Evolutionary conservation across 371 early-diverging fungal species (phyloP), one percentile per base, ranked within the genome.

Genomic region (Syncephalastrum contaminatum): DNA sequence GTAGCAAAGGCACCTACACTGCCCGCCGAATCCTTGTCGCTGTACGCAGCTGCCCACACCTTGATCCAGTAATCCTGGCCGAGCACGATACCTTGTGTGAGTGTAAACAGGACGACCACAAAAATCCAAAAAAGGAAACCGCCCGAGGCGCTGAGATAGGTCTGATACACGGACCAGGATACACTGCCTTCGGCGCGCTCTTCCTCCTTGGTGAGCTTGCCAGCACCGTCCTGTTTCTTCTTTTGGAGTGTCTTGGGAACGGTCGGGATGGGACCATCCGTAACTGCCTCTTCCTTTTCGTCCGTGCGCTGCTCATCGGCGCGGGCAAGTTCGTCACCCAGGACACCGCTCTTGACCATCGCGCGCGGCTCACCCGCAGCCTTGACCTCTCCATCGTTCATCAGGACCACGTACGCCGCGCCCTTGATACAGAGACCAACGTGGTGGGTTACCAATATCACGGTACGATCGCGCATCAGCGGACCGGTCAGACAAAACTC

Each of bases 361-460:
- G 73, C 72, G 10, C 60, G 41, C 0, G 80, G 83, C 2, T 66
- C 60, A 25, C 92, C 92, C 41, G 75, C 80, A 6, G 69, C 75
- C 10, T 66, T 72, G 42, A 93, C 82, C 4, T 62, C 53, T n/a
- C 94, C 93, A 18, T 85, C 79, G 12, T 80, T 64, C 64, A 95
- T 56, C 19, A 87, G 83, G 19, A 88, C 89, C n/a, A 93, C 76
- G 58, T 84, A 83, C 27, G 78, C 79, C 21, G 88, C 87, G 51
- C 82, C 80, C 13, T 82, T 80, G 30, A 95, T 65, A 48, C 91
- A 88, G 48, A 90, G 78, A 6, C 82, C 72, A 5, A 92, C 88
- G 43, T 92, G 88, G 62, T 97, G 92, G 0, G 95, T 93, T 1
- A 92, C 95, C 24, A 97, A 72, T 19, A 97, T 78, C 13, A 88